These are phyloP conservation scores for Dipodascus albidus DNA, from an alignment of 805 yeast genomes.

Conservation along the genomic window DNA sequence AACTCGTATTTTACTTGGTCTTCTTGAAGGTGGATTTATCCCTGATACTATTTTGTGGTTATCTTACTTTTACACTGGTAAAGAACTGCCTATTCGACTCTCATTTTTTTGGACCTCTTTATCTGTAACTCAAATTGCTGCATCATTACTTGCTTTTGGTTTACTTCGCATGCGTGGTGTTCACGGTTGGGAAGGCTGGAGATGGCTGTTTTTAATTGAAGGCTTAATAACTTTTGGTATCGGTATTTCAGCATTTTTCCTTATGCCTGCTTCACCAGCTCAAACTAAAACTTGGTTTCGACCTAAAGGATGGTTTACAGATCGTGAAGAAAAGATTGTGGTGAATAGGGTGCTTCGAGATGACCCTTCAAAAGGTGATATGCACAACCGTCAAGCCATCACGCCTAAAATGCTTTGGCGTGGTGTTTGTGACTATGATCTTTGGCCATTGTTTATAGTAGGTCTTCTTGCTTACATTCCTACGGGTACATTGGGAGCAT, in stretches of 20 bases:
- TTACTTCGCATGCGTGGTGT: constrained; percentile 39
- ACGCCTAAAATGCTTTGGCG: constrained; percentile 30
- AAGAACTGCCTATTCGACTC: constrained; percentile 47
- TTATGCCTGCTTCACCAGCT: constrained; percentile 46
- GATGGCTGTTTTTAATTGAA: constrained; percentile 55
- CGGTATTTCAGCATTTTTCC: constrained; percentile 36
- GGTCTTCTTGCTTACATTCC: constrained; percentile 37
- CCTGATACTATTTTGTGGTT: constrained; percentile 54
- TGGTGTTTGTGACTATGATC: constrained; percentile 37
- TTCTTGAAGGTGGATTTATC: constrained; percentile 58
- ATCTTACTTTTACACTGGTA: constrained; percentile 50
- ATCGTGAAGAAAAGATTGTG: constrained; percentile 43
- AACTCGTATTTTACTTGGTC: constrained; percentile 41
- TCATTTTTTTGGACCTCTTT: constrained; percentile 50
- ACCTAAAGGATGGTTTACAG: constrained; percentile 42
- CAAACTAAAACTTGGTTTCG: constrained; percentile 40
- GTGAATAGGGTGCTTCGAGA: constrained; percentile 51
- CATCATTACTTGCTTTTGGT: constrained; percentile 44
- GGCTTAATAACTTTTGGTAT: constrained; percentile 45
- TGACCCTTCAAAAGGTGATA: constrained; percentile 53
- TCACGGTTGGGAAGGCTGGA: constrained; percentile 43
- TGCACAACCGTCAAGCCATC: constrained; percentile 50
- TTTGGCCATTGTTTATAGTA: constrained; percentile 44
- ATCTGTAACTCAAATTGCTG: constrained; percentile 34
- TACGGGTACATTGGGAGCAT: constrained; percentile 27